Conservation (phyloP, 306 rosid genomes). For the Cicer chorassanicum region DNA sequence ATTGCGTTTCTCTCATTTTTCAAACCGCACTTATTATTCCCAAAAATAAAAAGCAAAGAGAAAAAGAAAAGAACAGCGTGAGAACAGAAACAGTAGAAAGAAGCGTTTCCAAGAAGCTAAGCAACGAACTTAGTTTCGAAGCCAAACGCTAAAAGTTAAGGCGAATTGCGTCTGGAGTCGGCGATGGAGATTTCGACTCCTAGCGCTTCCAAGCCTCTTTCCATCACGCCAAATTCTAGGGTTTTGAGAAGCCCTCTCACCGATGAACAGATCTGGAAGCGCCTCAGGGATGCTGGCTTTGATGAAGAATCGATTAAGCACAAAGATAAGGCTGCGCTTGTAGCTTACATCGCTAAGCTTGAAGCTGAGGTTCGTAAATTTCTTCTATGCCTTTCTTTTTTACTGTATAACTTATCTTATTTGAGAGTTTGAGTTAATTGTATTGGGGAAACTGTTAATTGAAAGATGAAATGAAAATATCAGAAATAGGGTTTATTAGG, state of each 20-base stretch:
- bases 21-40: constrained; percentile 18
- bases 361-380: constrained; percentile 77
- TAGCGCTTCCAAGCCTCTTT: constrained; percentile 54
- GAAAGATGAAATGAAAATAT: not conserved
- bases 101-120: constrained; percentile 30
- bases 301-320: constrained; percentile 84
- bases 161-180: constrained; percentile 39
- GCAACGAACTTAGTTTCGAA: not conserved
- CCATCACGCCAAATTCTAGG: constrained; percentile 88
- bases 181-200: constrained; percentile 69
- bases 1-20: constrained; percentile 32
- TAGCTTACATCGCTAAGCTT: constrained; percentile 85
- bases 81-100: constrained; percentile 1
- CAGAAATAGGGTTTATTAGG: not conserved
- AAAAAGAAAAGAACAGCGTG: not conserved
- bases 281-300: constrained; percentile 78
- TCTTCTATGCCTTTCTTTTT: constrained; percentile 10
- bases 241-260: constrained; percentile 75
- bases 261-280: constrained; percentile 89
- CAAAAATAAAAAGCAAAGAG: constrained; percentile 10
- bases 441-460: constrained; percentile 15
- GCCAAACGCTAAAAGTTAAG: not conserved
- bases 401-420: not conserved
- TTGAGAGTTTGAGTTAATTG: constrained; percentile 3
- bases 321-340: constrained; percentile 90